Conservation (phyloP, 2,329 filamentous ascomycete species). For the Lachnellula suecica region DNA sequence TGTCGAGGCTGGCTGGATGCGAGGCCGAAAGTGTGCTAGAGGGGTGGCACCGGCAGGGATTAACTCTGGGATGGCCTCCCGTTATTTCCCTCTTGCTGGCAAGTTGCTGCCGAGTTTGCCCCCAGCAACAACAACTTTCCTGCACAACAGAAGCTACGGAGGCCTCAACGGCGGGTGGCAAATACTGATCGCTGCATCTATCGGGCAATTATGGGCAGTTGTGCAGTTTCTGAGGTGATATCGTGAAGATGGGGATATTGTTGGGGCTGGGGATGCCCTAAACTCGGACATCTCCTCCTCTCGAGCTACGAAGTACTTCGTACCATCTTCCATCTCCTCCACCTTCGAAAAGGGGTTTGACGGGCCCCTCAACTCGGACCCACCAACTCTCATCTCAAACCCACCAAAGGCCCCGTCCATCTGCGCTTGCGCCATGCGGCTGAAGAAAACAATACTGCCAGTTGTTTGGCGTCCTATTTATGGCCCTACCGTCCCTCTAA, state of each 20-base stretch:
- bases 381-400: slow-evolving; percentile 14
- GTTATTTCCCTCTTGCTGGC: neutral
- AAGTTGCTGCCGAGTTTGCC: neutral
- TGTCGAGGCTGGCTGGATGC: slow-evolving; percentile 9
- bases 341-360: neutral
- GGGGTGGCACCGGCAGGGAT: slow-evolving; percentile 8
- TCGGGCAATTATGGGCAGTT: neutral
- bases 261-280: too few relatives aligned
- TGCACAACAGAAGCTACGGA: neutral
- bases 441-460: neutral
- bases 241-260: too few relatives aligned
- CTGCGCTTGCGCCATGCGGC: neutral
- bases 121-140: neutral
- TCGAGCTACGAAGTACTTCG: neutral
- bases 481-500: neutral
- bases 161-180: neutral
- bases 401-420: neutral
- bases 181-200: neutral
- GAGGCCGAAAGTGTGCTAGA: neutral
- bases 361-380: neutral
- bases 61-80: neutral
- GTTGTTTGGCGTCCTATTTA: neutral
- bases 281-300: neutral
- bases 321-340: neutral
- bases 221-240: too few relatives aligned